Evolutionary conservation across 371 early-diverging fungal genomes (phyloP).

Genomic region (Mucor mucedo): DNA sequence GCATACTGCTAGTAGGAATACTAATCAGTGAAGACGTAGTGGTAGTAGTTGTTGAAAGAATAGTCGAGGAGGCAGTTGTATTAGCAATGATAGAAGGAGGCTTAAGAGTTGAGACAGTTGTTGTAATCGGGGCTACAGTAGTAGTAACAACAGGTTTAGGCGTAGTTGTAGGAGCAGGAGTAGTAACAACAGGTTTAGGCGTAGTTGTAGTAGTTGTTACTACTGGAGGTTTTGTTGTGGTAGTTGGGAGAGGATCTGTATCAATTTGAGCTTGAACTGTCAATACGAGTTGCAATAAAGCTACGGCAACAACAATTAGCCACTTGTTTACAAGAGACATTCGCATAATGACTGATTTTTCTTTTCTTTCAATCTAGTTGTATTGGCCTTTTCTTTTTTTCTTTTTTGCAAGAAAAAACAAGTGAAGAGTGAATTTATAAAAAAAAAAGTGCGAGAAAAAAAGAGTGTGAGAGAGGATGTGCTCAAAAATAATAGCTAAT

Average conservation of each 20-base stretch:
- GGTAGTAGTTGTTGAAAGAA: background rate
- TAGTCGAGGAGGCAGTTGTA: background rate
- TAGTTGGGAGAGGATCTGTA: background rate
- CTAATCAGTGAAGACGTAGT: background rate
- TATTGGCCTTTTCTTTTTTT: background rate
- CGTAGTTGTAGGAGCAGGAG: background rate
- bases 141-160: background rate
- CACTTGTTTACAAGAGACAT: slow-evolving; percentile 6
- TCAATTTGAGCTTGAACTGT: slow-evolving; percentile 6
- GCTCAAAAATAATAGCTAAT: slow-evolving; percentile 5
- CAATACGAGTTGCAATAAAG: slow-evolving; percentile 8
- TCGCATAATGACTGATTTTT: slow-evolving; percentile 2
- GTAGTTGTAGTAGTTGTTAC: background rate
- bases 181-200: background rate
- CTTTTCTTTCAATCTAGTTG: background rate
- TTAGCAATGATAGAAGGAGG: slow-evolving; percentile 5
- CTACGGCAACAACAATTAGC: slow-evolving; percentile 1
- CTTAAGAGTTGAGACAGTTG: slow-evolving; percentile 13
- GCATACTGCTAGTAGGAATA: background rate
- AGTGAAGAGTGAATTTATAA: slow-evolving; percentile 1
- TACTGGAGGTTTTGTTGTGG: background rate
- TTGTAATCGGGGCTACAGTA: background rate
- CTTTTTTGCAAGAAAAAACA: background rate
- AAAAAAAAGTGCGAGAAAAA: slow-evolving; percentile 4
- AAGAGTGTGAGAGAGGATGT: slow-evolving; percentile 1